These are phyloP conservation scores for Angomonas ambiguus DNA, from an alignment of 208 protist genomes.

Conservation along the genomic window DNA sequence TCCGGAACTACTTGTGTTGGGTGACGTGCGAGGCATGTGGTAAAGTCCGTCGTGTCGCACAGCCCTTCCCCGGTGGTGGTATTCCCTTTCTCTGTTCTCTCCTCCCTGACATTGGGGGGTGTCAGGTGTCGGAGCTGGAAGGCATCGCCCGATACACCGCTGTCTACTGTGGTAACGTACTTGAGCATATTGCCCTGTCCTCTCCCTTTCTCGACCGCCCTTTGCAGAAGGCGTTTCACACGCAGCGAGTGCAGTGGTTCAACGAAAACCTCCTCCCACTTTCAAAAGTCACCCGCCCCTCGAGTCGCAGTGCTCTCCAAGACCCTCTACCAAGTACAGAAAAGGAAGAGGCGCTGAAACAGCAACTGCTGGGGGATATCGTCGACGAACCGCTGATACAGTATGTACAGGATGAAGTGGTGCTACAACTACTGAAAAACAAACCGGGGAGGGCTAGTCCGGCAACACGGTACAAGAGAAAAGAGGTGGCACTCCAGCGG, in stretches of 20 bases:
- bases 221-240: constrained; percentile 15
- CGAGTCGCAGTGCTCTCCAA: background rate
- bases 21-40: constrained; percentile 69
- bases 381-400: background rate
- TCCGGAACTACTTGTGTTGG: constrained; percentile 75
- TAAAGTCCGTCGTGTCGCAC: constrained; percentile 75
- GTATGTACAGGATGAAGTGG: background rate
- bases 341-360: background rate
- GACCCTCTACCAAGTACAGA: background rate
- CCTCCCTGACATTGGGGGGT: constrained; percentile 29
- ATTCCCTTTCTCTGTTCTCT: constrained; percentile 78
- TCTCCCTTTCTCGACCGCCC: constrained; percentile 30
- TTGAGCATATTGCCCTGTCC: constrained; percentile 25
- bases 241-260: background rate
- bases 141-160: constrained; percentile 29
- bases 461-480: background rate
- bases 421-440: background rate
- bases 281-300: background rate
- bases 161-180: constrained; percentile 18
- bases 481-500: background rate
- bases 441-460: background rate
- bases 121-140: constrained; percentile 50
- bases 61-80: constrained; percentile 72
- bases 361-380: background rate
- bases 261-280: background rate